Percentiles rank a stretch among this genome's conserved stretches.
Conservation (phyloP, 768 basidiomycete species). For the Mycena latifolia region DNA sequence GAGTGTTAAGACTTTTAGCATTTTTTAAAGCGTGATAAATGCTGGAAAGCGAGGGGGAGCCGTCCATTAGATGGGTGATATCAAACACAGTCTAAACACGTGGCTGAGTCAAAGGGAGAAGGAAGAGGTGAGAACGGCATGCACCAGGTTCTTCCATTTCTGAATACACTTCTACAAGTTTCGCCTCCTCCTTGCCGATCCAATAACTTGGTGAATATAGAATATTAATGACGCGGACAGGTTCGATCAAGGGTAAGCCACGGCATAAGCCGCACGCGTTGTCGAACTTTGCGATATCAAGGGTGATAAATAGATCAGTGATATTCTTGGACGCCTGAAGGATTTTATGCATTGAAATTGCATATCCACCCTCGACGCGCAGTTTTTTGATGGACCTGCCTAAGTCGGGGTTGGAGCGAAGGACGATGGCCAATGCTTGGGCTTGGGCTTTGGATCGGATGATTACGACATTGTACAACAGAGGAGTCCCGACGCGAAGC, state of each 20-base stretch:
- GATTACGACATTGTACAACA: constrained; percentile 8
- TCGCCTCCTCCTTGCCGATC: background rate
- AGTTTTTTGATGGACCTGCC: constrained; percentile 13
- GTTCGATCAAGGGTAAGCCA: constrained; percentile 11
- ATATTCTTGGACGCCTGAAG: background rate
- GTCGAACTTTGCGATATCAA: constrained; percentile 9
- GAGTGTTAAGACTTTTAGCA: background rate
- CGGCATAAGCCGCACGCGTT: constrained; percentile 1
- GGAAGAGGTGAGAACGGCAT: background rate
- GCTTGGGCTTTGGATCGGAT: constrained; percentile 14
- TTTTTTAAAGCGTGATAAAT: background rate
- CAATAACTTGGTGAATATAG: background rate
- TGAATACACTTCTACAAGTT: background rate
- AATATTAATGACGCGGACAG: constrained; percentile 8
- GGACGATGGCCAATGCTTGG: constrained; percentile 4
- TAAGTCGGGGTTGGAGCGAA: background rate
- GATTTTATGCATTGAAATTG: background rate
- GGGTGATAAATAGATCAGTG: constrained; percentile 5
- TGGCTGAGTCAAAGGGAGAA: background rate
- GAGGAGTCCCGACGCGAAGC: constrained; percentile 12
- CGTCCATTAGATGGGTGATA: background rate
- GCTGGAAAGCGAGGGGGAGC: background rate
- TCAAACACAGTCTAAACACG: background rate
- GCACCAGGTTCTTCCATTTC: constrained; percentile 18
- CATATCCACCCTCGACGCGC: constrained; percentile 15